Evolutionary conservation across 768 basidiomycete species (phyloP), one percentile per base, ranked within the genome.

Genomic region (Collybia nuda): DNA sequence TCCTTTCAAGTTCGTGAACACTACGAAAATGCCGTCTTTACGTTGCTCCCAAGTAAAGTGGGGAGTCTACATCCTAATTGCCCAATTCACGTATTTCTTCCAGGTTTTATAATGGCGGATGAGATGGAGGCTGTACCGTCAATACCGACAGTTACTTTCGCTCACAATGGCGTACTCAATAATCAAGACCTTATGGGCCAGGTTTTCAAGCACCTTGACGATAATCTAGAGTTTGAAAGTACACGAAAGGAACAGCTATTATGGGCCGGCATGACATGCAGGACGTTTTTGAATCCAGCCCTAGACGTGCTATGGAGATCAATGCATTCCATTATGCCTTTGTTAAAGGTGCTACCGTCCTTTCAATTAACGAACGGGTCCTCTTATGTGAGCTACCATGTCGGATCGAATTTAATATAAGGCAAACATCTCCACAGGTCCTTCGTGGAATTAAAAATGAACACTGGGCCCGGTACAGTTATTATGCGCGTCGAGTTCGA

Each of bases 311-410:
- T 55, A 3, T 54, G 53, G 54, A 21, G 21, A 19, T 47, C 50
- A 2, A 28, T 55, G 18, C 22, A 46, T 24, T 28, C 21, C 24
- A 21, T 52, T 2, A 15, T 47, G 21, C 54, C 50, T 8, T 28
- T 55, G 6, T 28, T 55, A 4, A 54, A 54, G 24, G n/a, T 54
- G 28, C 36, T 54, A 36, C 42, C 49, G 19, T 32, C 47, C 17
- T 44, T 53, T 28, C 39, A 48, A 40, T 8, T 40, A 17, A 12
- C 48, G 11, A 12, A 36, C 29, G 40, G 41, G n/a, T 32, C 21
- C 9, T 50, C 43, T n/a, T 48, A 50, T 12, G 21, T 38, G 17
- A 29, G 19, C 3, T 23, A 8, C 12, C 21, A 12, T 35, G 17
- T 12, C 18, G 14, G 9, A 28, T 14, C 15, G 14, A 21, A 8